A percentile compares a stretch with the other conserved stretches of the same genome.
phyloP scores from a whole-genome alignment of 208 protist species.

The Endotrypanum monterogeii region DNA sequence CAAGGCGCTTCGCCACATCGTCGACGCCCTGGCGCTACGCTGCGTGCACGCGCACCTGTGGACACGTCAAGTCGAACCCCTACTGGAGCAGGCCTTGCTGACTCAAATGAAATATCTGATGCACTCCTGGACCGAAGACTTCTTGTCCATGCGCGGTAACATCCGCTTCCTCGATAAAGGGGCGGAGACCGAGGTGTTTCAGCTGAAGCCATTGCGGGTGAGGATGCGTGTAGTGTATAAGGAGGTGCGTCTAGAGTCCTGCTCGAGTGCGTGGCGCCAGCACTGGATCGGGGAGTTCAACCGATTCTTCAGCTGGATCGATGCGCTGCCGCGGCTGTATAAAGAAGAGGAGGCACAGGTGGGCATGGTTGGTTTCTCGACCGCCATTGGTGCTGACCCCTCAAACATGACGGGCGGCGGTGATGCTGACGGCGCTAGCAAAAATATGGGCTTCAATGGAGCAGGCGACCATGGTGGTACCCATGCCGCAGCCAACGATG shows the following conservation, averaged over 20 bases:
- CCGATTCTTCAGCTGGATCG: conserved; percentile 75
- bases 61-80: conserved; percentile 65
- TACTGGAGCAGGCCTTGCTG: conserved; percentile 70
- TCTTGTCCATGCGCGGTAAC: conserved; percentile 78
- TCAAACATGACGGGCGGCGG: conserved; percentile 6
- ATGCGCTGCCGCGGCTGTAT: conserved; percentile 67
- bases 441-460: background rate
- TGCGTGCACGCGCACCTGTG: conserved; percentile 69
- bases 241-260: conserved; percentile 65
- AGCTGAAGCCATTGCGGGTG: conserved; percentile 79
- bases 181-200: conserved; percentile 78
- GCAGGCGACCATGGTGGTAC: background rate
- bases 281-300: conserved; percentile 85
- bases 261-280: conserved; percentile 61
- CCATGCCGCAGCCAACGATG: conserved; percentile 11
- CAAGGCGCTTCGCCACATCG: conserved; percentile 56
- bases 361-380: conserved; percentile 10
- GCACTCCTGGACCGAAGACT: conserved; percentile 82
- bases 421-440: background rate
- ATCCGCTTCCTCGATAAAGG: conserved; percentile 52
- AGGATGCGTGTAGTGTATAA: conserved; percentile 83
- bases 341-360: conserved; percentile 47
- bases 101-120: conserved; percentile 73
- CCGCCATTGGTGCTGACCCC: conserved; percentile 10
- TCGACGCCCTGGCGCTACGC: conserved; percentile 51